These are phyloP conservation scores for Phoma herbarum DNA, from an alignment of 2,329 filamentous ascomycete genomes.

Conservation along the genomic window DNA sequence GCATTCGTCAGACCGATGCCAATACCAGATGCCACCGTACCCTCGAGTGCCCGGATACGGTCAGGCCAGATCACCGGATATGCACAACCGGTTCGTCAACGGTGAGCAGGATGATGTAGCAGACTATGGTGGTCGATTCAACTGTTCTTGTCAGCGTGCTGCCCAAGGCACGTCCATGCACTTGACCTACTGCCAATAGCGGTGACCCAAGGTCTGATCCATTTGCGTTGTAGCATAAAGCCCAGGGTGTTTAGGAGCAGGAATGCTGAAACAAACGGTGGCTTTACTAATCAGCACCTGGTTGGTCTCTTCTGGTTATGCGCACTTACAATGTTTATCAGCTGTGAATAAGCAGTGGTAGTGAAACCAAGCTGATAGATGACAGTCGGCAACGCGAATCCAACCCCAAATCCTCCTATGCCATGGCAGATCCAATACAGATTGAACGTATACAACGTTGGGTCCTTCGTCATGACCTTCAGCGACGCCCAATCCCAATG, in stretches of 20 bases:
- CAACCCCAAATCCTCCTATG: slow-evolving; percentile 31
- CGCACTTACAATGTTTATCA: slow-evolving; percentile 37
- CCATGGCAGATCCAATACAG: slow-evolving; percentile 36
- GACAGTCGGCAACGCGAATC: slow-evolving; percentile 30
- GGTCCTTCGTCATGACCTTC: slow-evolving; percentile 25
- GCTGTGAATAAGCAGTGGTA: slow-evolving; percentile 30
- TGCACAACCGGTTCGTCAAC: slow-evolving; percentile 28
- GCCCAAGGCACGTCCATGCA: no score
- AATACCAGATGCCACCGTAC: slow-evolving; percentile 32
- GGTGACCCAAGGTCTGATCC: slow-evolving; percentile 31
- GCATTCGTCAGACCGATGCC: slow-evolving; percentile 34
- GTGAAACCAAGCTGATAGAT: slow-evolving; percentile 36
- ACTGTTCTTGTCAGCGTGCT: slow-evolving; percentile 16
- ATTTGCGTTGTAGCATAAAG: slow-evolving; percentile 31
- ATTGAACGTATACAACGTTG: slow-evolving; percentile 30
- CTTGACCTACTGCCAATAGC: slow-evolving; percentile 25
- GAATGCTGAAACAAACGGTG: slow-evolving; percentile 30
- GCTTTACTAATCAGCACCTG: slow-evolving; percentile 17
- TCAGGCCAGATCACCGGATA: slow-evolving; percentile 34
- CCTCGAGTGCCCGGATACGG: slow-evolving; percentile 30
- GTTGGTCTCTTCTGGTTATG: background rate
- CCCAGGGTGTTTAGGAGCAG: slow-evolving; percentile 29
- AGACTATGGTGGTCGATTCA: slow-evolving; percentile 28
- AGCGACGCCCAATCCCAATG: slow-evolving; percentile 31
- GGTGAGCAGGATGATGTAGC: slow-evolving; percentile 31